Base-by-base conservation (phyloP, 345 rosid species). In the Pelargonium nanum region DNA sequence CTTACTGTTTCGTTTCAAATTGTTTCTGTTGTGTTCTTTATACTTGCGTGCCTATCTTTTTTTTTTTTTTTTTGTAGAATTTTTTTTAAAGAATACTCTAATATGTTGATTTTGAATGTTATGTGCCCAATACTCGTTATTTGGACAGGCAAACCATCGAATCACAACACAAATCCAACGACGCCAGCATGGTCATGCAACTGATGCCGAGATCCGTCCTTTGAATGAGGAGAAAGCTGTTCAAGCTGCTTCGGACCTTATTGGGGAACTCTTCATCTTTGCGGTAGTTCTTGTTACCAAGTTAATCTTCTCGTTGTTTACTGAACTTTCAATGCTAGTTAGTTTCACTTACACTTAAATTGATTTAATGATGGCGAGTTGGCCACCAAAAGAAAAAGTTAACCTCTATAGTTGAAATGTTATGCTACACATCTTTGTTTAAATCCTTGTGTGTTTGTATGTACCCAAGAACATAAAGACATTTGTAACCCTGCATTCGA, bases 141-240 rank as follows among this genome's bases (percentile, higher is more conserved):
- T 59, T 55, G 50, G 52, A 62, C n/a, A 89, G 97, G 74, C 85
- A 28, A 93, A 89, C 65, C 97, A 89, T 63, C 78, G 83, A 65
- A 50, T 83, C 55, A 77, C 96, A 26, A 93, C 97, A 24, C 77
- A 73, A 68, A 81, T 78, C 75, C 99, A 93, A 78, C 81, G 97
- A 71, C 54, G 90, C 26, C 67, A 85, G 56, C 79, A 89, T 72
- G 60, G 92, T 22, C 99, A 89, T 63, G 87, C 92, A 3, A 93
- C 87, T 22, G 82, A 86, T 71, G 94, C 75, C 28, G 97, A 80
- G 79, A 89, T 93, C 25, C 88, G 92, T 32, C 99, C 97, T 62
- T 64, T 93, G 78, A 72, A 93, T 59, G 96, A 93, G 59, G 88
- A 87, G 75, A 93, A 84, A 71, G 99, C 99, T 64, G 92, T 93